phyloP scores from a whole-genome alignment of 1,284 basidiomycete species.

The Tilletia setariae region DNA sequence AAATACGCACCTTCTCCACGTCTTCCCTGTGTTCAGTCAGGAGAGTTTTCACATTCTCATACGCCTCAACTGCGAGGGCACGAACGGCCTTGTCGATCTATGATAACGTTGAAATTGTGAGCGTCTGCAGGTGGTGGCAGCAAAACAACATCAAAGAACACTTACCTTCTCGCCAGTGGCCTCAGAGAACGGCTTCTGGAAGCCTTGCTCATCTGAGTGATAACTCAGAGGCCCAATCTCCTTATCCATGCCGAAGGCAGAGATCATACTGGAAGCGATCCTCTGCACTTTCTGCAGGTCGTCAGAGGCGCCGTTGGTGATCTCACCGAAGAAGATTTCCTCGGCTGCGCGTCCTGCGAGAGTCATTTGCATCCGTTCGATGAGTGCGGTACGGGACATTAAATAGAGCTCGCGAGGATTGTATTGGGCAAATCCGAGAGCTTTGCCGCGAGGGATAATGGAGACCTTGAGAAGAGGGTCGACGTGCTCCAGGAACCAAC shows the following conservation, averaged over 20 bases:
- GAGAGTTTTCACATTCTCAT: conserved; percentile 77
- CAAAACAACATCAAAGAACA: neutral
- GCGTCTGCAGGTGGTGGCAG: neutral
- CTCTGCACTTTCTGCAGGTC: conserved; percentile 96
- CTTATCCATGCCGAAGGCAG: conserved; percentile 77
- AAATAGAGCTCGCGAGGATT: conserved; percentile 94
- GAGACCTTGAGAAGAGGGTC: conserved; percentile 96
- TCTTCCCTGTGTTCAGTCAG: conserved; percentile 77
- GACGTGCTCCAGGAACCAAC: conserved; percentile 96
- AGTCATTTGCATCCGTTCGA: conserved; percentile 97
- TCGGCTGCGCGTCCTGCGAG: conserved; percentile 97
- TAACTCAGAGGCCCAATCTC: conserved; percentile 94
- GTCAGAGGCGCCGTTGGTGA: conserved; percentile 96
- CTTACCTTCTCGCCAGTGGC: conserved; percentile 64
- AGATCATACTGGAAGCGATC: conserved; percentile 85
- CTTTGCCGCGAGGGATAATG: conserved; percentile 95
- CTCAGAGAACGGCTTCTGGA: conserved; percentile 98
- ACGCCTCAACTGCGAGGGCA: conserved; percentile 63
- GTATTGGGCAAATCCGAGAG: conserved; percentile 94
- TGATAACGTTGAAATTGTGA: neutral
- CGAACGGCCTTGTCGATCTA: conserved; percentile 15
- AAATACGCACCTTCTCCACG: conserved; percentile 75
- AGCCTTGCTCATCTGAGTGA: conserved; percentile 79
- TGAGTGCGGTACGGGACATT: conserved; percentile 87
- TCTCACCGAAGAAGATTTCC: conserved; percentile 94